Conservation (phyloP, 176 grass and related monocot species). For the Triticum dicoccoides region DNA sequence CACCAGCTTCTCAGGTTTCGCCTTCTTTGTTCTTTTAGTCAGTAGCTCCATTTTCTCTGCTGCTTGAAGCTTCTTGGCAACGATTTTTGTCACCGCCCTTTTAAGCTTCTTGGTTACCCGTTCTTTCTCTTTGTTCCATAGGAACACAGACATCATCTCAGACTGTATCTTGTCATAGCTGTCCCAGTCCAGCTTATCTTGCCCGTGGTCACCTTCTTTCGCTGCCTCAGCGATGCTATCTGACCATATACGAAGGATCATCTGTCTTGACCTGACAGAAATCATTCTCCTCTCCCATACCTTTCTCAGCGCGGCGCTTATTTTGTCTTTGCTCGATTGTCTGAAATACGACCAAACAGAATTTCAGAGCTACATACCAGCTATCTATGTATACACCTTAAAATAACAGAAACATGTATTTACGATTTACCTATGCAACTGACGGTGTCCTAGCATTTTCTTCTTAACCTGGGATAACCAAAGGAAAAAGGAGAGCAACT, state of each 20-base stretch:
- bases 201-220: slow-evolving; percentile 40
- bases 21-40: background rate
- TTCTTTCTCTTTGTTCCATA: slow-evolving; percentile 40
- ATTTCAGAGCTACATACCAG: too few relatives aligned
- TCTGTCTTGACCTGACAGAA: slow-evolving; percentile 40
- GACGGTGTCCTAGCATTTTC: slow-evolving; percentile 66
- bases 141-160: slow-evolving; percentile 40
- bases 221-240: slow-evolving; percentile 63
- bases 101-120: slow-evolving; percentile 37
- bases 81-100: slow-evolving; percentile 24
- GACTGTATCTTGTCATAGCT: slow-evolving; percentile 64
- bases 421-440: slow-evolving; percentile 57
- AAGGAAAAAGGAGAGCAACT: background rate
- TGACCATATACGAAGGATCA: slow-evolving; percentile 49
- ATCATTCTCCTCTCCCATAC: slow-evolving; percentile 55
- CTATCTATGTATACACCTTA: too few relatives aligned
- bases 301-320: slow-evolving; percentile 59
- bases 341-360: slow-evolving; percentile 11
- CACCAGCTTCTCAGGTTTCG: slow-evolving; percentile 30
- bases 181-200: slow-evolving; percentile 71
- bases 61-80: slow-evolving; percentile 19
- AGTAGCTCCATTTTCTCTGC: slow-evolving; percentile 29
- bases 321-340: slow-evolving; percentile 58
- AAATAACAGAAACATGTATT: too few relatives aligned
- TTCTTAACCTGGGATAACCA: slow-evolving; percentile 62